These are phyloP conservation scores for Dinochytrium kinnereticum DNA, from an alignment of 371 early-diverging fungal genomes.

Conservation along the genomic window DNA sequence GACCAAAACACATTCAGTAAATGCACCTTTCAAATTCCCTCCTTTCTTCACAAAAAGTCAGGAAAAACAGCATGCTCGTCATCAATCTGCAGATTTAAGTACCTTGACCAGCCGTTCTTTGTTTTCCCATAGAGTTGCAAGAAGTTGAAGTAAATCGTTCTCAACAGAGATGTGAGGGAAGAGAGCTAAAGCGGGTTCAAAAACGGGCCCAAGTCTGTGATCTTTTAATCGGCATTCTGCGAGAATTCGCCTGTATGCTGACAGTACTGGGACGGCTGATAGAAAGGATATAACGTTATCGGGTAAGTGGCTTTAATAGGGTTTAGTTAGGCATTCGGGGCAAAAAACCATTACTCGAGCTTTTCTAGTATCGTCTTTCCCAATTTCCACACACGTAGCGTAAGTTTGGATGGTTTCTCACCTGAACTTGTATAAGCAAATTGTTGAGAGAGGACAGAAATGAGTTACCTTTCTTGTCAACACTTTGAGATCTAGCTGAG, in stretches of 20 bases:
- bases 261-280: constrained; percentile 40
- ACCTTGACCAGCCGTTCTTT: constrained; percentile 15
- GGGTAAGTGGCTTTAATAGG: constrained; percentile 46
- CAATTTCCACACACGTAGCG: constrained; percentile 51
- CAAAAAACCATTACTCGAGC: constrained; percentile 40
- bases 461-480: constrained; percentile 13
- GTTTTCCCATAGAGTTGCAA: constrained; percentile 45
- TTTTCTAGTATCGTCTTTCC: constrained; percentile 37
- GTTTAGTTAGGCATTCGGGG: background rate
- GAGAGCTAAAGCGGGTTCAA: constrained; percentile 43
- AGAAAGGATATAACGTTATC: constrained; percentile 42
- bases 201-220: constrained; percentile 22
- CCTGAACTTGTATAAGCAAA: too few relatives aligned
- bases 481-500: constrained; percentile 15
- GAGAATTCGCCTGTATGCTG: constrained; percentile 44
- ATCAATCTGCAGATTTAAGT: background rate
- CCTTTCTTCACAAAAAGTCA: background rate
- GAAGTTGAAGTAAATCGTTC: constrained; percentile 44
- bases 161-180: constrained; percentile 45
- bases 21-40: constrained; percentile 16
- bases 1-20: constrained; percentile 30
- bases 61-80: background rate
- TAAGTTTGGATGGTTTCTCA: constrained; percentile 41
- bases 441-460: background rate
- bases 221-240: constrained; percentile 40